Percentiles rank a stretch among this genome's conserved stretches.
phyloP scores from a whole-genome alignment of 2,329 filamentous ascomycete genomes.

The Ceratocystis variospora region DNA sequence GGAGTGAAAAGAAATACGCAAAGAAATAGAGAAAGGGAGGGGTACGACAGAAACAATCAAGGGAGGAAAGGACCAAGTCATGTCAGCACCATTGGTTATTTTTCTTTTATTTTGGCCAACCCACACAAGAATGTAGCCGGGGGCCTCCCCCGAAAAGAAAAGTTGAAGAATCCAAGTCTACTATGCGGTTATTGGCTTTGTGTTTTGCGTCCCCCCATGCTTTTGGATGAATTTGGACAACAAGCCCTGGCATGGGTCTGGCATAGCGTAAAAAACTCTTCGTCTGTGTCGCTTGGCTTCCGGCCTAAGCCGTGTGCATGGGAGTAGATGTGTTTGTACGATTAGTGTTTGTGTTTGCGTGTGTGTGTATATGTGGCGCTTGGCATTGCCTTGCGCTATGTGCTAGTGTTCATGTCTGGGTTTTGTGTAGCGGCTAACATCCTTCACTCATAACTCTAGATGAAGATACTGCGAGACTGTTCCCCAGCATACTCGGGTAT shows the following conservation, averaged over 20 bases:
- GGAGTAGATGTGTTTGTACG: background rate
- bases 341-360: background rate
- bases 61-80: background rate
- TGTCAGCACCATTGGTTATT: background rate
- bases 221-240: background rate
- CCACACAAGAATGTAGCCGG: background rate
- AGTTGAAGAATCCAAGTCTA: background rate
- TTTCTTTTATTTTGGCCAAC: background rate
- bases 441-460: background rate
- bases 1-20: background rate
- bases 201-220: background rate
- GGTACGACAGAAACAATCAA: background rate
- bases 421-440: too few relatives aligned
- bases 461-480: background rate
- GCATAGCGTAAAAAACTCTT: too few relatives aligned
- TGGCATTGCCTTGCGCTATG: too few relatives aligned
- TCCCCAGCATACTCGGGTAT: background rate
- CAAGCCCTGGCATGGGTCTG: background rate
- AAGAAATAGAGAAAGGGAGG: background rate
- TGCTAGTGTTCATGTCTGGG: background rate
- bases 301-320: background rate
- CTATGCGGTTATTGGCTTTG: background rate
- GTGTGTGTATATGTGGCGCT: background rate
- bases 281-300: background rate
- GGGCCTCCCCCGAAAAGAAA: too few relatives aligned